Percentiles rank a stretch among this genome's conserved stretches.
These are phyloP conservation scores for Acacia acuminata DNA, from an alignment of 306 rosid genomes.

Conservation along the genomic window DNA sequence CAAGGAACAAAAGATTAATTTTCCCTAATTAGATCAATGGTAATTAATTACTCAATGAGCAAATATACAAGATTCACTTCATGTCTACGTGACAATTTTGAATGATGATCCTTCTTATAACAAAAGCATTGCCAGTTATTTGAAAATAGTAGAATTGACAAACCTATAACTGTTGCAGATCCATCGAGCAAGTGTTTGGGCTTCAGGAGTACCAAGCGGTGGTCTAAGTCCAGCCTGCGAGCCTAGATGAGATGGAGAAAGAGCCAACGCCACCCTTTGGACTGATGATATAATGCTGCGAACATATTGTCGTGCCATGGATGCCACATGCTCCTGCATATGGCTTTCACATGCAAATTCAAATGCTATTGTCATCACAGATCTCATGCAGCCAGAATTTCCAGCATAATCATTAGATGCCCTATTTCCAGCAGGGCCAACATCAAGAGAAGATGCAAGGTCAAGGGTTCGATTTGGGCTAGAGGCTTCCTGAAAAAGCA, in stretches of 20 bases:
- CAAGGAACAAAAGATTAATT: too few relatives aligned
- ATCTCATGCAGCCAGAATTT: not conserved
- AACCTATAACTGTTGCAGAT: not conserved
- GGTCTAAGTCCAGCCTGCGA: not conserved
- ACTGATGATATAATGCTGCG: not conserved
- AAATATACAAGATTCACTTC: not conserved
- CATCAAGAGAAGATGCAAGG: constrained; percentile 94
- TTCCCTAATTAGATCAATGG: not conserved
- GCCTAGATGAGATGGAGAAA: not conserved
- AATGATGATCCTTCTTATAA: not conserved
- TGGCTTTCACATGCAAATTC: not conserved
- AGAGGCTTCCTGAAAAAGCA: constrained; percentile 72
- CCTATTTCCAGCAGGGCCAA: constrained; percentile 83
- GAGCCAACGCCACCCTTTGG: not conserved
- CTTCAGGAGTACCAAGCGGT: not conserved
- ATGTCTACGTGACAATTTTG: not conserved
- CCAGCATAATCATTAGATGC: constrained; percentile 57
- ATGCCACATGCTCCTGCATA: not conserved
- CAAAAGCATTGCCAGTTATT: not conserved
- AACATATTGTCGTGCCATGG: not conserved
- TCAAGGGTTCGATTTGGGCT: constrained; percentile 99
- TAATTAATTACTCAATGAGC: not conserved
- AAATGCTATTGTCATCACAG: not conserved
- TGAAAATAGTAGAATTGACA: not conserved
- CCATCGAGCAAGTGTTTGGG: not conserved